These are phyloP conservation scores for Brassica rapa DNA, from an alignment of 345 rosid species.

Conservation along the genomic window DNA sequence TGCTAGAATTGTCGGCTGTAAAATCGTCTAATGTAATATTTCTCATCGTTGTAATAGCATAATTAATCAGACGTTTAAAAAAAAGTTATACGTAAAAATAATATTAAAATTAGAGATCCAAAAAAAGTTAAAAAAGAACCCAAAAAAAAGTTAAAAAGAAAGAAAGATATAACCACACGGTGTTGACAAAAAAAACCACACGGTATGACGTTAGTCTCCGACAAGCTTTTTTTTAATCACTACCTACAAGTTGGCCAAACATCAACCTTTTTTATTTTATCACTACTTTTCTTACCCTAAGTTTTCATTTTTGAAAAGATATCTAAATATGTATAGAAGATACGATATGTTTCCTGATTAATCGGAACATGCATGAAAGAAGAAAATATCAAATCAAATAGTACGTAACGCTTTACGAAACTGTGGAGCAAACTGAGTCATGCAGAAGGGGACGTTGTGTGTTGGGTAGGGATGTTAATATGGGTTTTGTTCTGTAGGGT, in stretches of 20 bases:
- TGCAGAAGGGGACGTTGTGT: slow-evolving; percentile 10
- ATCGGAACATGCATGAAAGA: slow-evolving; percentile 11
- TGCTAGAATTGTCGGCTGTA: no score
- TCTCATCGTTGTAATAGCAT: no score
- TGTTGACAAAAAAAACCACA: background rate
- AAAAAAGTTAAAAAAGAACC: background rate
- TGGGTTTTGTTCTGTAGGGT: no score
- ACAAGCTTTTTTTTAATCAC: slow-evolving; percentile 11
- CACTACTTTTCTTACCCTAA: background rate
- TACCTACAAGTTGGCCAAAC: slow-evolving; percentile 24
- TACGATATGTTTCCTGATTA: slow-evolving; percentile 21
- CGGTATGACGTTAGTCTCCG: slow-evolving; percentile 33
- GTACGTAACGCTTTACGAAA: slow-evolving; percentile 14
- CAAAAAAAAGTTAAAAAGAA: background rate
- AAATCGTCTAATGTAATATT: no score
- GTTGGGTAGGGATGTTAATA: no score
- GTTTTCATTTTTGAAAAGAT: background rate
- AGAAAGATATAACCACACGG: background rate
- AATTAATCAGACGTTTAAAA: no score
- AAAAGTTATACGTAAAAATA: no score
- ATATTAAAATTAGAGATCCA: background rate
- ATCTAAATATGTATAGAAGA: background rate
- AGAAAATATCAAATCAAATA: slow-evolving; percentile 20
- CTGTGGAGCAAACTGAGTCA: slow-evolving; percentile 15
- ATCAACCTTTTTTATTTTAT: background rate